phyloP scores from a whole-genome alignment of 2,329 filamentous ascomycete genomes.

The Pseudodiploospora longispora region DNA sequence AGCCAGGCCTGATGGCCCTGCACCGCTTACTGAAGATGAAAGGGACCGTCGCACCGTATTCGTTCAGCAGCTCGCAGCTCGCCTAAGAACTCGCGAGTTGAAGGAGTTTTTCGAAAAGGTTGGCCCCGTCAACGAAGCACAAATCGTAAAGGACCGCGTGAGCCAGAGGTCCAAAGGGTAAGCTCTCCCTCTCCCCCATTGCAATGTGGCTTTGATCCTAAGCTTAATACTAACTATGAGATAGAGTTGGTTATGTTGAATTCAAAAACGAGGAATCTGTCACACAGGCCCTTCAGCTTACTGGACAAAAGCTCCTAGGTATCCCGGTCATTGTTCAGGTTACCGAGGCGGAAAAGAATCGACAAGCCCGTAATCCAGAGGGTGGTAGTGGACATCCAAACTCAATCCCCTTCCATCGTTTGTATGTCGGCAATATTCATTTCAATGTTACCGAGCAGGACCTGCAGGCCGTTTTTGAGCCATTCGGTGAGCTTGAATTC shows the following conservation, averaged over 20 bases:
- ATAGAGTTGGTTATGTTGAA: constrained; percentile 96
- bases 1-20: constrained; percentile 46
- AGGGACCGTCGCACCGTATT: constrained; percentile 95
- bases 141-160: constrained; percentile 97
- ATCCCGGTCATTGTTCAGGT: constrained; percentile 98
- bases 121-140: constrained; percentile 89
- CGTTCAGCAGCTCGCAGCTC: constrained; percentile 93
- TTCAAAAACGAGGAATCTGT: constrained; percentile 96
- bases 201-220: background rate
- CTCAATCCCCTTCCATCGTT: constrained; percentile 88
- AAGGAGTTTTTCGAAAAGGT: constrained; percentile 94
- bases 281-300: constrained; percentile 88
- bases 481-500: constrained; percentile 95
- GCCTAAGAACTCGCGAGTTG: constrained; percentile 83
- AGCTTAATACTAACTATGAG: constrained; percentile 26
- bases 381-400: constrained; percentile 61
- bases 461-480: constrained; percentile 91
- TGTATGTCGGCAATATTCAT: constrained; percentile 98
- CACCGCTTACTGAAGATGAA: constrained; percentile 86
- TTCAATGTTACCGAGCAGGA: constrained; percentile 98
- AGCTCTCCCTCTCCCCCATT: constrained; percentile 22
- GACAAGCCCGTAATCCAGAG: constrained; percentile 81
- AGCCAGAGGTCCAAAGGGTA: constrained; percentile 97
- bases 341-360: constrained; percentile 98
- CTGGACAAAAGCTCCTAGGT: constrained; percentile 95